phyloP scores from a whole-genome alignment of 371 early-diverging fungal genomes.

The Sporodiniella umbellata region DNA sequence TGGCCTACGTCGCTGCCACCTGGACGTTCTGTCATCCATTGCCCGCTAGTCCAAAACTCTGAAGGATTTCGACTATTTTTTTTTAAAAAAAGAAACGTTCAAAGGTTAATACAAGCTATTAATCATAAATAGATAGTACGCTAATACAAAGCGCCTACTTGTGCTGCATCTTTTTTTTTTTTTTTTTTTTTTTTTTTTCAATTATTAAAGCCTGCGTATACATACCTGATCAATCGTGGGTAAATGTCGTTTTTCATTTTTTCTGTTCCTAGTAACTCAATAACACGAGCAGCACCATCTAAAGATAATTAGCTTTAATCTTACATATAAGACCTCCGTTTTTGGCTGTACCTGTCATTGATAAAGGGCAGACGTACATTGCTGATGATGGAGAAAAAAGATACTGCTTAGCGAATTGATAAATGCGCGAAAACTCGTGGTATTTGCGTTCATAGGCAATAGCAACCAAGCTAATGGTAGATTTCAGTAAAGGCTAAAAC shows the following conservation, averaged over 20 bases:
- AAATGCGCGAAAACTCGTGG: conserved; percentile 50
- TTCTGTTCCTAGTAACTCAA: conserved; percentile 51
- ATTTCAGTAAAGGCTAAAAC: neutral
- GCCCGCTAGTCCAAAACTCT: conserved; percentile 61
- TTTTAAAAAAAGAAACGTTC: too few species aligned
- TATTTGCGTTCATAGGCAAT: conserved; percentile 60
- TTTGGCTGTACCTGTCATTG: conserved; percentile 70
- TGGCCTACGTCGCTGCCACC: conserved; percentile 62
- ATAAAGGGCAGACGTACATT: conserved; percentile 62
- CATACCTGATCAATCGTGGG: conserved; percentile 39
- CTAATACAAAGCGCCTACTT: too few species aligned
- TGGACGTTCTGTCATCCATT: conserved; percentile 79
- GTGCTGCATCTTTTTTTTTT: neutral
- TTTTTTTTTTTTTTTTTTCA: too few species aligned
- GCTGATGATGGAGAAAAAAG: conserved; percentile 56
- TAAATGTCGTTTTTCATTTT: conserved; percentile 49
- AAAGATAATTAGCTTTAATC: too few species aligned
- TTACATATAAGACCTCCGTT: too few species aligned
- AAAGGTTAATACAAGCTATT: too few species aligned
- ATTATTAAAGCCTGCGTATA: neutral
- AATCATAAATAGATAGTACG: too few species aligned
- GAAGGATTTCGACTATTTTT: conserved; percentile 49
- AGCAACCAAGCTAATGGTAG: conserved; percentile 58
- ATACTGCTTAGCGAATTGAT: conserved; percentile 67
- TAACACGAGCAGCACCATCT: conserved; percentile 64